These are phyloP conservation scores for Lichtheimia hyalospora DNA, from an alignment of 371 early-diverging fungal species.

Conservation along the genomic window DNA sequence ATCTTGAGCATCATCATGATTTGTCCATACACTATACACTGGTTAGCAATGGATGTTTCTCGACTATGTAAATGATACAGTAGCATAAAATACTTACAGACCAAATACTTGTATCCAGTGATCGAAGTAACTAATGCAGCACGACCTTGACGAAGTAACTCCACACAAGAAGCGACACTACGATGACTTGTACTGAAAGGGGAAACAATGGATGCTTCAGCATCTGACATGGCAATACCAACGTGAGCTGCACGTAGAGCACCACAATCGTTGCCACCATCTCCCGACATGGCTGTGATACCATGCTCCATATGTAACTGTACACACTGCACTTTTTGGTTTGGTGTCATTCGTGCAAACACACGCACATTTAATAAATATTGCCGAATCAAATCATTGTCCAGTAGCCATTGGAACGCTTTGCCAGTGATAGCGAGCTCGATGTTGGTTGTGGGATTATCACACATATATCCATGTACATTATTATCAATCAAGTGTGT, in stretches of 20 bases:
- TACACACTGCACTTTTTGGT: conserved; percentile 66
- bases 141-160: conserved; percentile 70
- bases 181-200: conserved; percentile 75
- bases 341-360: conserved; percentile 80
- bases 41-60: neutral
- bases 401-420: conserved; percentile 57
- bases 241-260: conserved; percentile 92
- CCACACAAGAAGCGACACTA: conserved; percentile 66
- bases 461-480: conserved; percentile 2
- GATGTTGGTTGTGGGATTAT: conserved; percentile 9
- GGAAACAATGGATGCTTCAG: conserved; percentile 82
- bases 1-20: conserved; percentile 66
- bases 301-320: conserved; percentile 48
- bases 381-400: conserved; percentile 24
- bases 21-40: conserved; percentile 63
- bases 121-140: conserved; percentile 75
- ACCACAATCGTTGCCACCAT: conserved; percentile 98
- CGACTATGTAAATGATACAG: neutral
- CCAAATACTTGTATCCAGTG: conserved; percentile 77
- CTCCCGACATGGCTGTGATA: conserved; percentile 95
- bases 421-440: conserved; percentile 72
- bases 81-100: conserved; percentile 13
- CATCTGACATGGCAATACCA: conserved; percentile 88
- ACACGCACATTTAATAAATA: conserved; percentile 56
- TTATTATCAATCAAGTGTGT: conserved; percentile 8